Conservation (phyloP, 176 grass and related monocot genomes). For the Musa troglodytarum region DNA sequence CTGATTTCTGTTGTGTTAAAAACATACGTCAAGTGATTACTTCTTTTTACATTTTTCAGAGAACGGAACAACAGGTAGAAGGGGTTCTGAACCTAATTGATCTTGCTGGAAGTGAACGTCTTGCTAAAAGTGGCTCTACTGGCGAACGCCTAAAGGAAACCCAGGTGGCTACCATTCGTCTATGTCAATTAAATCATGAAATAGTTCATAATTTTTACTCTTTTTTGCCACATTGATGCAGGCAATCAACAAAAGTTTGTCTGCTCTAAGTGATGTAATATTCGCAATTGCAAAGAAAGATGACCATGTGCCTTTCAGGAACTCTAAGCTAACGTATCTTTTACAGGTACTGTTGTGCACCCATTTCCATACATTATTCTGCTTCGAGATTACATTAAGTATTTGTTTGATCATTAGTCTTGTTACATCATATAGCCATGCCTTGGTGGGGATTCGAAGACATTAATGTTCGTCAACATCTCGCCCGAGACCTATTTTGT, state of each 20-base stretch:
- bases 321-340: constrained; percentile 91
- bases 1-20: background rate
- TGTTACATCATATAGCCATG: constrained; percentile 54
- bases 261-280: constrained; percentile 85
- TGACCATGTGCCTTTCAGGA: constrained; percentile 82
- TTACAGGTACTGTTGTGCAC: constrained; percentile 45
- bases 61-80: constrained; percentile 78
- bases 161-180: constrained; percentile 28
- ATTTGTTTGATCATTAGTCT: background rate
- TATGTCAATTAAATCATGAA: background rate
- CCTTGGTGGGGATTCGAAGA: constrained; percentile 91
- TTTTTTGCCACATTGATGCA: background rate
- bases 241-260: constrained; percentile 95
- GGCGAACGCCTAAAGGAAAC: constrained; percentile 97
- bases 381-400: background rate
- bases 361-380: background rate
- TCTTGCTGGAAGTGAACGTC: constrained; percentile 88
- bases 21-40: background rate
- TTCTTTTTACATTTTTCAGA: constrained; percentile 19
- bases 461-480: constrained; percentile 93
- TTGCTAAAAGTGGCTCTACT: constrained; percentile 86
- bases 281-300: constrained; percentile 85
- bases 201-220: background rate
- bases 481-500: constrained; percentile 58
- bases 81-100: constrained; percentile 87